Evolutionary conservation across 257 asterid genomes (phyloP), one percentile per base, ranked within the genome.

Genomic region (Solanum appendiculatum): DNA sequence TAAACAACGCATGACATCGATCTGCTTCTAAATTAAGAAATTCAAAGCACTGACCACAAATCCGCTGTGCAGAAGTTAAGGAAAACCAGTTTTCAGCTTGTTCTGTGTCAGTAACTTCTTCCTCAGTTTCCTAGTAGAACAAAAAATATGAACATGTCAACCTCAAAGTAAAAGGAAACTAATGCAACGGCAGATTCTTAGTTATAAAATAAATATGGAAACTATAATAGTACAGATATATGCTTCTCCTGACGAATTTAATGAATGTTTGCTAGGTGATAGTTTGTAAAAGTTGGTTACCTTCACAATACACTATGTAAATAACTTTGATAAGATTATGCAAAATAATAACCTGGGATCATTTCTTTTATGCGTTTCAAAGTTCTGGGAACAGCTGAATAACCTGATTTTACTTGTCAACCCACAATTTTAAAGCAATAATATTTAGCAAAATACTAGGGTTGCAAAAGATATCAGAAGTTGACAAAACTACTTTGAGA

Each of bases 41-140:
- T 89, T 82, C 29, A 39, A 87, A 86, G 78, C 83, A 92, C 97
- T 85, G 72, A 96, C 99, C 99, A 86, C 99, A 97, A 85, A 97
- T 94, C 90, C 99, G 96, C 87, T 96, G 98, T 66, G 99, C 99
- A 92, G 99, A 96, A 82, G 99, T 94, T 91, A 95, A 87, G 21
- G 99, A 97, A 87, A 97, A 97, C 99, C 99, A 97, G 92, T 97
- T 97, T 89, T 97, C 99, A 89, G 99, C 99, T 90, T 96, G 99
- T 91, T 97, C 99, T 80, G 98, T 93, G 90, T 97, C 99, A 5
- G 98, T 95, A 81, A 95, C 99, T 91, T 97, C 99, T 92, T 97
- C 99, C 91, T 96, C 99, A 72, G 95, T 95, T 94, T 97, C 99
- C 99, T 97, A 90, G 89, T 37, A 88, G 86, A 86, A 68, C 87